Conservation (phyloP, 257 asterid genomes). For the Solanum sejunctum region DNA sequence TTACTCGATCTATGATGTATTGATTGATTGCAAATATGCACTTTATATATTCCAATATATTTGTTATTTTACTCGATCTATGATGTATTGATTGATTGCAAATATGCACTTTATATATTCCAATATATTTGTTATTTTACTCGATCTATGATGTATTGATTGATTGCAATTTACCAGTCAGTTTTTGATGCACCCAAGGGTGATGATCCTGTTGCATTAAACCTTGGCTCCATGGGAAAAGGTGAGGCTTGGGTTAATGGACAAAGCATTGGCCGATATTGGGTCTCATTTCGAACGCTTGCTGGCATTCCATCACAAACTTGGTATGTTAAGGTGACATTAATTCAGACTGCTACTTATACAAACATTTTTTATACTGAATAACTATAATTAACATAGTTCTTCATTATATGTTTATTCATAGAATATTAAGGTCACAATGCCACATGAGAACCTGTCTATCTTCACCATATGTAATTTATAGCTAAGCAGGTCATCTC, state of each 20-base stretch:
- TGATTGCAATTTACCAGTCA: constrained; percentile 20
- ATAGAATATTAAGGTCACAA: not conserved
- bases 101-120: not conserved
- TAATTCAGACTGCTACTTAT: not conserved
- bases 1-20: not conserved
- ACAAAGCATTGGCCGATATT: constrained; percentile 72
- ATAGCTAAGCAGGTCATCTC: not conserved
- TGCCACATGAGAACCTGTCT: not conserved
- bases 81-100: not conserved
- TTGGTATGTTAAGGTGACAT: constrained; percentile 27
- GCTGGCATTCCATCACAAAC: constrained; percentile 66
- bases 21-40: not conserved
- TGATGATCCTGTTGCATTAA: constrained; percentile 52
- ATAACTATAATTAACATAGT: not conserved
- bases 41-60: not conserved
- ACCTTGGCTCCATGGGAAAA: constrained; percentile 88
- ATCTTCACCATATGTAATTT: not conserved
- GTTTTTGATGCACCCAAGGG: constrained; percentile 58
- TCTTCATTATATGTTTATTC: not conserved
- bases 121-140: not conserved
- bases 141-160: not conserved
- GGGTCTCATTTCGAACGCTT: constrained; percentile 54
- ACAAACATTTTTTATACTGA: not conserved
- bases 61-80: not conserved
- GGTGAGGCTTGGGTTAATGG: constrained; percentile 81